Conservation (phyloP, 2,329 filamentous ascomycete genomes). For the Taxawa tesnikishii region DNA sequence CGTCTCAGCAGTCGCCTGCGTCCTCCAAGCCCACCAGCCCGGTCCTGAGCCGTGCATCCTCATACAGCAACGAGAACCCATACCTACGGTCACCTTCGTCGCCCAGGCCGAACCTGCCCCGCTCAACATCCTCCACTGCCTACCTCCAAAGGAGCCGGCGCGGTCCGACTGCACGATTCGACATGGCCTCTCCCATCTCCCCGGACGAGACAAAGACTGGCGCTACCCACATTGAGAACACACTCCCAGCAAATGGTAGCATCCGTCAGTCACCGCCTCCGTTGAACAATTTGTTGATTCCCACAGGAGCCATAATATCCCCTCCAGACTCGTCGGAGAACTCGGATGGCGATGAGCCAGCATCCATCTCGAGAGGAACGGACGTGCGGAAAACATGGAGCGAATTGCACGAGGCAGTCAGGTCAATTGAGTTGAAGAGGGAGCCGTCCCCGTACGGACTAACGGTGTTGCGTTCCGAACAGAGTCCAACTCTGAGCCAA, state of each 20-base stretch:
- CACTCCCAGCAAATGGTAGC: constrained; percentile 38
- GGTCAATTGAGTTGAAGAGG: constrained; percentile 59
- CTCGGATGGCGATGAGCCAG: constrained; percentile 61
- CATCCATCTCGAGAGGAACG: constrained; percentile 17
- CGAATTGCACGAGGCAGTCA: constrained; percentile 72
- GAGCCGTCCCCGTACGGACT: constrained; percentile 39
- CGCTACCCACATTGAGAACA: constrained; percentile 5
- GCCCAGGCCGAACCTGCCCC: constrained; percentile 37
- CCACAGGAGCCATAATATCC: constrained; percentile 74
- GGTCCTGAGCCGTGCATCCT: constrained; percentile 36
- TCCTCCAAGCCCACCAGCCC: constrained; percentile 42
- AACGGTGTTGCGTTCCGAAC: constrained; percentile 9
- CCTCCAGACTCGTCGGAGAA: constrained; percentile 75
- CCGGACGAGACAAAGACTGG: not conserved
- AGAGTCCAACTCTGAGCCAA: constrained; percentile 19
- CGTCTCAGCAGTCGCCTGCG: constrained; percentile 51
- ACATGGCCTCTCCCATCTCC: constrained; percentile 4
- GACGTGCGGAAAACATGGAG: constrained; percentile 36
- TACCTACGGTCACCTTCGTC: constrained; percentile 20
- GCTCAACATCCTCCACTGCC: constrained; percentile 45
- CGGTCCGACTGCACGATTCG: constrained; percentile 37
- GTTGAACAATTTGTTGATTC: constrained; percentile 62
- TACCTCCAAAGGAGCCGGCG: constrained; percentile 51
- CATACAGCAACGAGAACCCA: constrained; percentile 30
- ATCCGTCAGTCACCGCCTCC: constrained; percentile 78